Evolutionary conservation across 192 early-diverging fungal species (phyloP).

Genomic region (Rhizophagus prolifer): DNA sequence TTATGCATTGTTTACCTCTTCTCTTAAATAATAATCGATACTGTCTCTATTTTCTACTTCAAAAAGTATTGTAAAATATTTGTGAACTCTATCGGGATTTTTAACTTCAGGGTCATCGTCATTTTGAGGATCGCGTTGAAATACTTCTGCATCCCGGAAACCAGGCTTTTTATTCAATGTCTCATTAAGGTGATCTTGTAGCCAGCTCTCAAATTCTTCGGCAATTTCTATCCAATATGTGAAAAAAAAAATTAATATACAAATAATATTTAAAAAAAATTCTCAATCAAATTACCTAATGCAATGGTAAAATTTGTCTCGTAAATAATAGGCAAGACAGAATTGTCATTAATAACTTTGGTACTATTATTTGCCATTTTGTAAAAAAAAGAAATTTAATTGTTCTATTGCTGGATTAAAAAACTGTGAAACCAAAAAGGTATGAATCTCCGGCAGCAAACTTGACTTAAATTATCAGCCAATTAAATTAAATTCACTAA

Average conservation of each 20-base stretch:
- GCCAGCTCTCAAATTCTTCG: constrained; percentile 12
- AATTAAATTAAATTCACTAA: too few species aligned
- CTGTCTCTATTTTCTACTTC: constrained; percentile 17
- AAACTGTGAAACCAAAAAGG: too few species aligned
- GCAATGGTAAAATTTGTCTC: constrained; percentile 22
- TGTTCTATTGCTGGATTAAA: too few species aligned
- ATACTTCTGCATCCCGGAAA: constrained; percentile 22
- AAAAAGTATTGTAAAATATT: constrained; percentile 20
- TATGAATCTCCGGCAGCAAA: too few species aligned
- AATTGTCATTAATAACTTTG: constrained; percentile 5
- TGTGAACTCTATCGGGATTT: constrained; percentile 13
- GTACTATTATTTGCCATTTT: background rate
- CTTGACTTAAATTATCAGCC: too few species aligned
- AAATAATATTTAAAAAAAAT: background rate
- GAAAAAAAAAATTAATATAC: background rate
- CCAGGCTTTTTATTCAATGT: background rate
- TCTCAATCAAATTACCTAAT: background rate
- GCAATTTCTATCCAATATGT: background rate
- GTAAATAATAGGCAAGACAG: constrained; percentile 20
- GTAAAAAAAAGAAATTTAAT: background rate
- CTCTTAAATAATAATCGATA: constrained; percentile 11
- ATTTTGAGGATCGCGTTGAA: constrained; percentile 10
- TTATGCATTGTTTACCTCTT: constrained; percentile 9
- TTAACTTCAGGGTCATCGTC: background rate
- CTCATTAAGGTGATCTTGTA: constrained; percentile 6